These are phyloP conservation scores for Clarireedia homoeocarpa DNA, from an alignment of 2,329 filamentous ascomycete genomes.

Conservation along the genomic window DNA sequence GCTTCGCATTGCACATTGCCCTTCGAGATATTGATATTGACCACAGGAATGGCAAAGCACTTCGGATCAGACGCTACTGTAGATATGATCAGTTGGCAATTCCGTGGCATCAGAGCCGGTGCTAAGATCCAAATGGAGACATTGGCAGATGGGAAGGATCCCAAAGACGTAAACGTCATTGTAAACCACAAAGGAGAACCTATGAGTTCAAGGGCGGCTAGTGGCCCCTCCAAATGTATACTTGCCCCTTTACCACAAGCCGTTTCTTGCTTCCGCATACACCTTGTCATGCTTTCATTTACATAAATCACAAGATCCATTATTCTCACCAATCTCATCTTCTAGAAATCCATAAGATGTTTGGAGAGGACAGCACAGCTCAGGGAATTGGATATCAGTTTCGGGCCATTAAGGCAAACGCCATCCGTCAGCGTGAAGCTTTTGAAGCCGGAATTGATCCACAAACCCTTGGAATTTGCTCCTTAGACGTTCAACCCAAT, in stretches of 20 bases:
- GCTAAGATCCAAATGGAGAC: slow-evolving; percentile 40
- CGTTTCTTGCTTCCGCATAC: background rate
- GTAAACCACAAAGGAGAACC: slow-evolving; percentile 9
- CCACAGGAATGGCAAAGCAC: slow-evolving; percentile 10
- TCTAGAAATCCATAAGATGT: slow-evolving; percentile 26
- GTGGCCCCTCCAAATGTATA: background rate
- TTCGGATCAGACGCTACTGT: slow-evolving; percentile 10
- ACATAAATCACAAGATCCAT: no score
- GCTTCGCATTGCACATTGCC: background rate
- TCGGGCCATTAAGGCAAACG: slow-evolving; percentile 46
- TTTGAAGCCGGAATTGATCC: slow-evolving; percentile 41
- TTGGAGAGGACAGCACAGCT: slow-evolving; percentile 47
- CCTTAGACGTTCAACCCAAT: slow-evolving; percentile 4
- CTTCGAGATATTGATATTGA: slow-evolving; percentile 9
- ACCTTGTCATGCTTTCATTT: no score
- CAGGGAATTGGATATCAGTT: slow-evolving; percentile 56
- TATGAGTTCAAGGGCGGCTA: background rate
- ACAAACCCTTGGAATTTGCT: slow-evolving; percentile 15
- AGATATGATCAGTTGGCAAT: slow-evolving; percentile 44
- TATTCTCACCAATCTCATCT: background rate
- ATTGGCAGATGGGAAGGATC: slow-evolving; percentile 20
- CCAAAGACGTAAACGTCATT: slow-evolving; percentile 6
- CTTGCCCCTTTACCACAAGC: background rate
- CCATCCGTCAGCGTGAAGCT: slow-evolving; percentile 39
- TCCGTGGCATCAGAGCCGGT: slow-evolving; percentile 46